Conservation (phyloP, 2,329 filamentous ascomycete species). For the Leptographium galeiforme region DNA sequence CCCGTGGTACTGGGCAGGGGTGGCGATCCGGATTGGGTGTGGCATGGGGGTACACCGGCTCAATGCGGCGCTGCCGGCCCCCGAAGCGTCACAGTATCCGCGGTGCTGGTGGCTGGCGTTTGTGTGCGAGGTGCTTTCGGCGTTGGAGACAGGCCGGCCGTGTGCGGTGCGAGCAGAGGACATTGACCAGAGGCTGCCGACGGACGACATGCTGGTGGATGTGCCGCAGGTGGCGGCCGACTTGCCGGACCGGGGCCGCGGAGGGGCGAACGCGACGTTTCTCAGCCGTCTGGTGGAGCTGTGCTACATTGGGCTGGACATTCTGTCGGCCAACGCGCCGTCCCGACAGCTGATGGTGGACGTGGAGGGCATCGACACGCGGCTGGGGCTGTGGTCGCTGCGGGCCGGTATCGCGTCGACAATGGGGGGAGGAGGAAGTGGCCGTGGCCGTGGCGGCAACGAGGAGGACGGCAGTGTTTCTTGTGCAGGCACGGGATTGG, state of each 20-base stretch:
- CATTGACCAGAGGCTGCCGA: background rate
- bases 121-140: conserved; percentile 4
- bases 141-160: conserved; percentile 5
- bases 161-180: conserved; percentile 3
- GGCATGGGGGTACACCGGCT: conserved; percentile 16
- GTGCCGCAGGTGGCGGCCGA: background rate
- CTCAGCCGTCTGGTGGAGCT: background rate
- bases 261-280: background rate
- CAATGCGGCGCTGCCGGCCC: conserved; percentile 1
- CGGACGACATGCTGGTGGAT: background rate
- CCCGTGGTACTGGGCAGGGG: conserved; percentile 16
- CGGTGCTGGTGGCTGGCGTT: conserved; percentile 6
- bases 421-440: background rate
- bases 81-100: background rate
- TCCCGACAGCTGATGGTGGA: background rate
- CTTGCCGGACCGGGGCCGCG: background rate
- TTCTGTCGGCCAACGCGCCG: background rate
- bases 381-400: background rate
- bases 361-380: background rate
- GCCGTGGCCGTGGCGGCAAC: background rate
- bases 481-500: background rate
- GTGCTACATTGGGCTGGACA: conserved; percentile 1
- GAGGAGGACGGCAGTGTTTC: background rate
- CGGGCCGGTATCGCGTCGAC: background rate
- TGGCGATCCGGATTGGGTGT: conserved; percentile 15